Evolutionary conservation across 2,329 filamentous ascomycete species (phyloP).

Genomic region (Aspergillus sp.): DNA sequence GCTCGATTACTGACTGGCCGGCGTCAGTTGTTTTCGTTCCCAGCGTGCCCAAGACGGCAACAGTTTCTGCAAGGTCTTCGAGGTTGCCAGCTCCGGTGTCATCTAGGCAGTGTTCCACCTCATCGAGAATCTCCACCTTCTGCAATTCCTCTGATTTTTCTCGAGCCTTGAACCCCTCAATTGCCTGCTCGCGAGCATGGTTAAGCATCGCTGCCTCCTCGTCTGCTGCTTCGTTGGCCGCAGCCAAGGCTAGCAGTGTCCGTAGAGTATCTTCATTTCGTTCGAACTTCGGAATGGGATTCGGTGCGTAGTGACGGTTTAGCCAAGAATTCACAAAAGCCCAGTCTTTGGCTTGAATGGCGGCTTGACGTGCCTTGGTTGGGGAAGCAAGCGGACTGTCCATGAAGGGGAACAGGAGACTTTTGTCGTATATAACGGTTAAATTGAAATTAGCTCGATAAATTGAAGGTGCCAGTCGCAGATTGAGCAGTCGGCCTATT

Average conservation of each 20-base stretch:
- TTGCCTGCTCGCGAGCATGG: slow-evolving; percentile 37
- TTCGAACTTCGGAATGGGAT: slow-evolving; percentile 71
- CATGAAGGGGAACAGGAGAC: not conserved
- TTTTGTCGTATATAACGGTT: not conserved
- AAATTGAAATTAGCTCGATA: not conserved
- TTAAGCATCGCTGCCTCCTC: slow-evolving; percentile 39
- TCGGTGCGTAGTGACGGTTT: slow-evolving; percentile 64
- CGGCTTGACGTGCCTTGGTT: slow-evolving; percentile 69
- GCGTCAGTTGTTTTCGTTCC: slow-evolving; percentile 52
- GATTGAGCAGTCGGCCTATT: not conserved
- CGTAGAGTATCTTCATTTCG: slow-evolving; percentile 81
- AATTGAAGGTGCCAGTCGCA: not conserved
- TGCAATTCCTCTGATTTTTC: slow-evolving; percentile 31
- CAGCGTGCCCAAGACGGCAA: slow-evolving; percentile 52
- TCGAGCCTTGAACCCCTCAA: slow-evolving; percentile 30
- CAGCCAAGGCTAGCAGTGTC: slow-evolving; percentile 70
- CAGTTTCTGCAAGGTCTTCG: slow-evolving; percentile 57
- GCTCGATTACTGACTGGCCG: slow-evolving; percentile 53
- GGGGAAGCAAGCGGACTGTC: slow-evolving; percentile 56
- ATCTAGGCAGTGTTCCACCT: slow-evolving; percentile 56
- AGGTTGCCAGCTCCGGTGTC: slow-evolving; percentile 56
- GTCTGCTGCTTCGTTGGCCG: slow-evolving; percentile 70
- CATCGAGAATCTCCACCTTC: slow-evolving; percentile 49
- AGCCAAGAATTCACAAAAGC: slow-evolving; percentile 84
- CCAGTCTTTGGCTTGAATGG: slow-evolving; percentile 87